These are phyloP conservation scores for Fusarium paranaense DNA, from an alignment of 2,329 filamentous ascomycete species.

Conservation along the genomic window DNA sequence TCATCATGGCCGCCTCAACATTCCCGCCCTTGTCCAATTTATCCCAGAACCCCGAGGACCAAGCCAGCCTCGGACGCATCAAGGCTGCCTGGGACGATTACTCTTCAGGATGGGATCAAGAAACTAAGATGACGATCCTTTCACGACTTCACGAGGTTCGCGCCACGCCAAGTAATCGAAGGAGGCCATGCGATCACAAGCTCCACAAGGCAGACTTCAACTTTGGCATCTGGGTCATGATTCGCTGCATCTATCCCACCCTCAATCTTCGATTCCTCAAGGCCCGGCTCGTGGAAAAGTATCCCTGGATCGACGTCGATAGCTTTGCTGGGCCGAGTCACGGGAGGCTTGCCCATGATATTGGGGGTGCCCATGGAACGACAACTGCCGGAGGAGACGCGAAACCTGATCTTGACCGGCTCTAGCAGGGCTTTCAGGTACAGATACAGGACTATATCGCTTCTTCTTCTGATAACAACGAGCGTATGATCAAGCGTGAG, in stretches of 20 bases:
- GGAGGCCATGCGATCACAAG: slow-evolving; percentile 7
- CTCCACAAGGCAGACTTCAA: background rate
- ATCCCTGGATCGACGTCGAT: slow-evolving; percentile 7
- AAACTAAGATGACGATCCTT: background rate
- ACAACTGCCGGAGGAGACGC: background rate
- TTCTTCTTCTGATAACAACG: background rate
- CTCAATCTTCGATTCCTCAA: background rate
- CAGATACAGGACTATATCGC: background rate
- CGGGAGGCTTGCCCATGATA: background rate
- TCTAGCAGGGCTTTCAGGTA: background rate
- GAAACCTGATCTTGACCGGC: background rate
- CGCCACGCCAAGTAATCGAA: background rate
- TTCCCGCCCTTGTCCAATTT: slow-evolving; percentile 1
- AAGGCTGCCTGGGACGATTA: background rate
- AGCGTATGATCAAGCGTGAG: background rate
- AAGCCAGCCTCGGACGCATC: slow-evolving; percentile 4
- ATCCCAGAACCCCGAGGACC: slow-evolving; percentile 10
- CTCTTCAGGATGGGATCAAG: background rate
- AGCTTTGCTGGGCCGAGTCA: background rate
- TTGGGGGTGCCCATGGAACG: background rate
- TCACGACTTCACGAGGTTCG: background rate
- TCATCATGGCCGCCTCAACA: background rate
- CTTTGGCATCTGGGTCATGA: slow-evolving; percentile 19
- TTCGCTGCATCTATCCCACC: slow-evolving; percentile 12
- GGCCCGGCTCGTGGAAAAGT: background rate